Percentiles rank a stretch among this genome's conserved stretches.
Evolutionary conservation across 306 rosid genomes (phyloP).

Genomic region (Begonia masoniana): DNA sequence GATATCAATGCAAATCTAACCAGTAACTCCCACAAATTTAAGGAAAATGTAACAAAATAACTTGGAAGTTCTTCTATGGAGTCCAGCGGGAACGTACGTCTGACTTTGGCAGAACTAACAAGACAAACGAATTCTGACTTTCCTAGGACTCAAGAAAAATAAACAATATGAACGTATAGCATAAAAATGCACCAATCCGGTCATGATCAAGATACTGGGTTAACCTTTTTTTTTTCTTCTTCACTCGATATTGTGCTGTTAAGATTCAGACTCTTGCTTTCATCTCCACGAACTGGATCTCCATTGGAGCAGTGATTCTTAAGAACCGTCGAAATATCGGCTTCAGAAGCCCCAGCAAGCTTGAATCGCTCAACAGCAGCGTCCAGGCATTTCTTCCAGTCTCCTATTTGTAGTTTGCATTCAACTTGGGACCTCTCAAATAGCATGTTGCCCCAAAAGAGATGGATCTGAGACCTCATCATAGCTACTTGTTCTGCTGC

Average conservation of each 20-base stretch:
- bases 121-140: too few relatives aligned
- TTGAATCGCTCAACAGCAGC: conserved; percentile 76
- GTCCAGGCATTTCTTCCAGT: conserved; percentile 74
- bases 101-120: too few relatives aligned
- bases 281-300: conserved; percentile 39
- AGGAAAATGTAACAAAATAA: too few relatives aligned
- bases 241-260: conserved; percentile 18
- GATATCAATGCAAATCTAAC: too few relatives aligned
- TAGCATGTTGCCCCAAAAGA: conserved; percentile 97
- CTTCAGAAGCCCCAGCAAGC: conserved; percentile 92
- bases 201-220: conserved; percentile 20
- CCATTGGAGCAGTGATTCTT: conserved; percentile 87
- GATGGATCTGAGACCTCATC: conserved; percentile 95
- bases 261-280: conserved; percentile 24
- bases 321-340: conserved; percentile 65
- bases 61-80: too few relatives aligned
- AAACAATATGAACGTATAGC: too few relatives aligned
- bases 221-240: conserved; percentile 18
- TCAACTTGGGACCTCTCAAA: conserved; percentile 96
- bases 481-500: conserved; percentile 90
- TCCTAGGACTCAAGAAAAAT: too few relatives aligned
- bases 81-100: too few relatives aligned
- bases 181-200: not conserved
- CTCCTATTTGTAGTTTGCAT: conserved; percentile 57
- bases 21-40: too few relatives aligned